Evolutionary conservation across 1,284 basidiomycete genomes (phyloP).

Genomic region (Laetiporus sulphureus): DNA sequence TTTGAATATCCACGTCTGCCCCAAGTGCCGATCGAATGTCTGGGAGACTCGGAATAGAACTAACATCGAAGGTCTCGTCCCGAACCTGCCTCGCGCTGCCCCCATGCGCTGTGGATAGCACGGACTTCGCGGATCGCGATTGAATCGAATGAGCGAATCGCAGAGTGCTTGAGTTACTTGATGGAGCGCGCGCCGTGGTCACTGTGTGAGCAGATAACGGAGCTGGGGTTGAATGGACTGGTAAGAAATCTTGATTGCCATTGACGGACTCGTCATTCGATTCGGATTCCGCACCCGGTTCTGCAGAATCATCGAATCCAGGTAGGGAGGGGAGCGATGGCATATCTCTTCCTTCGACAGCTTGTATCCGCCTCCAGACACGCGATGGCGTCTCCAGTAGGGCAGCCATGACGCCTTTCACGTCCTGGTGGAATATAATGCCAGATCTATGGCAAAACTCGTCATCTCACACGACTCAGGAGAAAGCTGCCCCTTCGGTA

Average conservation of each 20-base stretch:
- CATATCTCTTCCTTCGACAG: constrained; percentile 60
- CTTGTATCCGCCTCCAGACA: constrained; percentile 73
- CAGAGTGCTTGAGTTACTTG: constrained; percentile 56
- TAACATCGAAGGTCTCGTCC: constrained; percentile 33
- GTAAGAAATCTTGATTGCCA: constrained; percentile 29
- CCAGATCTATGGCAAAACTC: too few relatives aligned
- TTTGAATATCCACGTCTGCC: constrained; percentile 32
- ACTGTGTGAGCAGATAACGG: constrained; percentile 36
- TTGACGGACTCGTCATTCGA: constrained; percentile 17
- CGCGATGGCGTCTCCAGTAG: constrained; percentile 71
- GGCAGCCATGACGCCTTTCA: constrained; percentile 23
- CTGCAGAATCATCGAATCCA: constrained; percentile 53
- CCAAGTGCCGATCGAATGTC: constrained; percentile 28
- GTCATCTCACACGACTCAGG: too few relatives aligned
- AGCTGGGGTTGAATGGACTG: constrained; percentile 62
- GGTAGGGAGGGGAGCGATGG: constrained; percentile 73
- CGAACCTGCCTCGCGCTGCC: constrained; percentile 11
- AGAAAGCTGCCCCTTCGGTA: too few relatives aligned
- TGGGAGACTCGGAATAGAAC: constrained; percentile 48
- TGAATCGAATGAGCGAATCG: constrained; percentile 68
- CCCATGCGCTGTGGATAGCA: constrained; percentile 11
- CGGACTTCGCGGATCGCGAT: constrained; percentile 30
- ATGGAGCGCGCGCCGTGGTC: constrained; percentile 42
- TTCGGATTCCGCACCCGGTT: constrained; percentile 16
- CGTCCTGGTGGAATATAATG: too few relatives aligned